phyloP scores from a whole-genome alignment of 768 basidiomycete species.

The Neoboletus magnificus region DNA sequence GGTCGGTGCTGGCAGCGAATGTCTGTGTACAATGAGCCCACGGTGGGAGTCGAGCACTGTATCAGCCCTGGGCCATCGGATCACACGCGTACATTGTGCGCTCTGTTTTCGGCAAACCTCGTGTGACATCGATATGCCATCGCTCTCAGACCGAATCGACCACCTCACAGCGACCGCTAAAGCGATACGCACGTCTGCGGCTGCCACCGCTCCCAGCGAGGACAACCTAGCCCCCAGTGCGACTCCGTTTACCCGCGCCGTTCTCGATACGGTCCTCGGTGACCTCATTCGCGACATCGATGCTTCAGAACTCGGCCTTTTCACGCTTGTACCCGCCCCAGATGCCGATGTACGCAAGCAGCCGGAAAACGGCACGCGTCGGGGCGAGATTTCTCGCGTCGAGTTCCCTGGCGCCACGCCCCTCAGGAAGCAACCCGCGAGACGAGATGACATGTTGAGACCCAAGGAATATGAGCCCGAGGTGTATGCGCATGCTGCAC shows the following conservation, averaged over 20 bases:
- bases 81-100: background rate
- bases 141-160: slow-evolving; percentile 67
- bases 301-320: slow-evolving; percentile 74
- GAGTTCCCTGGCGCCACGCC: slow-evolving; percentile 73
- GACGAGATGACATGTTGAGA: slow-evolving; percentile 34
- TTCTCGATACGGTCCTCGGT: slow-evolving; percentile 59
- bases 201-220: slow-evolving; percentile 26
- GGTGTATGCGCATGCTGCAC: slow-evolving; percentile 69
- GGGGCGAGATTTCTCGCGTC: slow-evolving; percentile 54
- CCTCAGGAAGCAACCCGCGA: slow-evolving; percentile 45
- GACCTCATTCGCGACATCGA: slow-evolving; percentile 81
- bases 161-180: slow-evolving; percentile 52
- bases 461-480: slow-evolving; percentile 61
- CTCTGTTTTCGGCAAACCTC: background rate
- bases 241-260: slow-evolving; percentile 57
- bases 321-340: slow-evolving; percentile 48
- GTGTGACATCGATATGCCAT: slow-evolving; percentile 38
- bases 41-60: background rate
- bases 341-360: slow-evolving; percentile 32
- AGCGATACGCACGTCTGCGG: slow-evolving; percentile 47
- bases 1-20: background rate
- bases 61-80: background rate
- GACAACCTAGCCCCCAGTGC: slow-evolving; percentile 12
- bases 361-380: slow-evolving; percentile 23
- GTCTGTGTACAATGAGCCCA: background rate